Conservation (phyloP, 306 rosid genomes). For the Trifolium dubium region DNA sequence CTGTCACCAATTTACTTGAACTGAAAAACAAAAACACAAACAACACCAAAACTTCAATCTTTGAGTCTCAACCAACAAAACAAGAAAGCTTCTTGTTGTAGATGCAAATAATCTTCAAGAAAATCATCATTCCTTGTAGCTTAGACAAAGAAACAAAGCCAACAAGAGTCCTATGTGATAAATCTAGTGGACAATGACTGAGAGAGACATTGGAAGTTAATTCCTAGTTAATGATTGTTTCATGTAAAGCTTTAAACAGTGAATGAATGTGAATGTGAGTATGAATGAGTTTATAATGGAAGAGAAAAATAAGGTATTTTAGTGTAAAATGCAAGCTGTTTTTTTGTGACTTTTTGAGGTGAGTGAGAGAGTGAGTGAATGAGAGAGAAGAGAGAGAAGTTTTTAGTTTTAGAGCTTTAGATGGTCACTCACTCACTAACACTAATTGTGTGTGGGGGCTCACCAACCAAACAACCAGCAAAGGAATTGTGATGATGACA, state of each 20-base stretch:
- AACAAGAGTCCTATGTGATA: not conserved
- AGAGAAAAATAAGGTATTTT: slow-evolving; percentile 1
- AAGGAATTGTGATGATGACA: slow-evolving; percentile 29
- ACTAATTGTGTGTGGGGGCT: slow-evolving; percentile 28
- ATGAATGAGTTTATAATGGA: slow-evolving; percentile 33
- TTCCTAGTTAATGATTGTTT: slow-evolving; percentile 35
- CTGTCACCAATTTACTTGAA: slow-evolving; percentile 3
- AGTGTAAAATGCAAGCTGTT: slow-evolving; percentile 27
- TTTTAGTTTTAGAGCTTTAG: slow-evolving; percentile 40
- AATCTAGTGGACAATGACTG: slow-evolving; percentile 49
- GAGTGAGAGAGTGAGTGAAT: slow-evolving; percentile 8
- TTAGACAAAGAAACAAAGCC: not conserved
- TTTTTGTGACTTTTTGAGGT: slow-evolving; percentile 36
- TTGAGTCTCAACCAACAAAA: slow-evolving; percentile 42
- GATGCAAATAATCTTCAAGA: slow-evolving; percentile 60
- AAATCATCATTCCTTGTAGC: slow-evolving; percentile 47
- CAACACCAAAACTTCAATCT: slow-evolving; percentile 42
- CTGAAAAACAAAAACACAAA: slow-evolving; percentile 35
- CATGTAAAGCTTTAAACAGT: slow-evolving; percentile 9
- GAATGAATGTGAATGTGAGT: slow-evolving; percentile 18
- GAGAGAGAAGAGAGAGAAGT: slow-evolving; percentile 35
- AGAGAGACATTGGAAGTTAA: slow-evolving; percentile 33
- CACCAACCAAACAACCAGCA: slow-evolving; percentile 48
- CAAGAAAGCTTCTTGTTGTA: slow-evolving; percentile 33
- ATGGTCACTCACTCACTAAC: slow-evolving; percentile 7